Conservation (phyloP, 805 yeast species). For the Lachancea nothofagi region DNA sequence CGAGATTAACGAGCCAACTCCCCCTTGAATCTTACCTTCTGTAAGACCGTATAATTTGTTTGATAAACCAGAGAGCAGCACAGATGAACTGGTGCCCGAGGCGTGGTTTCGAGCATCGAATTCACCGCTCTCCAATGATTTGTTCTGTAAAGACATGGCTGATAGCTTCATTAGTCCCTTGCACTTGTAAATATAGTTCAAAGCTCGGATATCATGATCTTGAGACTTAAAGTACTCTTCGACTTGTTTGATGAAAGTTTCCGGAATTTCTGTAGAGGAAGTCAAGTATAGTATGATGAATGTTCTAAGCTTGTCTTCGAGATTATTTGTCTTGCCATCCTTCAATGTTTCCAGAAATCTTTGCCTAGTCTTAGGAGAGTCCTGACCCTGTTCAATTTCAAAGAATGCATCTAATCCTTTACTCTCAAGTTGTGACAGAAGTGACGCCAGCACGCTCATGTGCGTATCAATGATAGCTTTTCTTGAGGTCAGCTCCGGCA, state of each 20-base stretch:
- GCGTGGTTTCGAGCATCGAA: conserved; percentile 27
- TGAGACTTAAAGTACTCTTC: conserved; percentile 56
- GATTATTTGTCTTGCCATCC: conserved; percentile 49
- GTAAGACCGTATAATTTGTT: conserved; percentile 73
- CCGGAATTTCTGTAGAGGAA: conserved; percentile 37
- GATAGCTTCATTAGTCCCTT: conserved; percentile 67
- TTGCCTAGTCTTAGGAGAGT: conserved; percentile 43
- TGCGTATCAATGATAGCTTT: conserved; percentile 90
- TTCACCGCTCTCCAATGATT: conserved; percentile 32
- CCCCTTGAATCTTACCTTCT: conserved; percentile 79
- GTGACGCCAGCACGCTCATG: conserved; percentile 86
- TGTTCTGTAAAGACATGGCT: conserved; percentile 35
- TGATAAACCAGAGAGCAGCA: conserved; percentile 66
- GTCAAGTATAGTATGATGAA: conserved; percentile 70
- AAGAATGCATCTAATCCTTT: conserved; percentile 85
- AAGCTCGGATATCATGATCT: conserved; percentile 56
- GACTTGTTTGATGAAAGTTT: conserved; percentile 51
- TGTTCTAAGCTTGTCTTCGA: conserved; percentile 83
- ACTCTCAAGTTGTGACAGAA: conserved; percentile 78
- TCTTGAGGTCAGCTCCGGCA: conserved; percentile 87
- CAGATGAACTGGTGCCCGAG: conserved; percentile 38
- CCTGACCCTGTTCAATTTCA: conserved; percentile 83
- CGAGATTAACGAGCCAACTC: conserved; percentile 82
- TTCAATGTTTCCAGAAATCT: conserved; percentile 57
- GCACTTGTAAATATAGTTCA: conserved; percentile 70